Evolutionary conservation across 2,329 filamentous ascomycete species (phyloP).

Genomic region (Proliferodiscus dingleyae): DNA sequence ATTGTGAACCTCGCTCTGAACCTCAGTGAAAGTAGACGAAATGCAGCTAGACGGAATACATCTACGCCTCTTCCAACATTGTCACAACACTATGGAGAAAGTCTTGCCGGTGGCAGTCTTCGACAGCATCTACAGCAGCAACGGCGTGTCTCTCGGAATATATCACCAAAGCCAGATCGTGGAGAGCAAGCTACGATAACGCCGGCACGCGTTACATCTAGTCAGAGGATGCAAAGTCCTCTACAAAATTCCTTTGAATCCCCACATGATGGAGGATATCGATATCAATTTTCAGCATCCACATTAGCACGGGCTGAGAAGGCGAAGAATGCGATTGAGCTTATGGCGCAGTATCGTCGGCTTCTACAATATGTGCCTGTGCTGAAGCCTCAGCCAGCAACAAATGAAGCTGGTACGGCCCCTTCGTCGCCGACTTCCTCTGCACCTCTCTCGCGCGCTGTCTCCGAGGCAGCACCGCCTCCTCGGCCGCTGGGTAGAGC

Average conservation of each 20-base stretch:
- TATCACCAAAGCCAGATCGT: conserved; percentile 52
- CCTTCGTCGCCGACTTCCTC: conserved; percentile 11
- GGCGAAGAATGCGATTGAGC: conserved; percentile 78
- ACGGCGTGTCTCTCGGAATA: conserved; percentile 54
- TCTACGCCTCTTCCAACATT: conserved; percentile 43
- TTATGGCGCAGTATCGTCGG: conserved; percentile 78
- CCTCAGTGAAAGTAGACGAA: conserved; percentile 73
- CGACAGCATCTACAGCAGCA: conserved; percentile 69
- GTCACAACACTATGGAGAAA: conserved; percentile 38
- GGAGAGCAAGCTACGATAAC: conserved; percentile 24
- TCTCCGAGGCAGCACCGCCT: conserved; percentile 30
- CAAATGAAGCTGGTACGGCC: conserved; percentile 34
- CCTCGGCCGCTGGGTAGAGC: conserved; percentile 50
- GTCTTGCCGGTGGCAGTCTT: conserved; percentile 52
- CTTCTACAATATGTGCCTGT: conserved; percentile 76
- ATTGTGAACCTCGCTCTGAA: conserved; percentile 91
- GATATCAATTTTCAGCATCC: conserved; percentile 69
- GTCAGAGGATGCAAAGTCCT: conserved; percentile 39
- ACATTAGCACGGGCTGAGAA: conserved; percentile 80
- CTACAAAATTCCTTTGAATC: conserved; percentile 45
- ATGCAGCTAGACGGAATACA: conserved; percentile 54
- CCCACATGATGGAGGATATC: conserved; percentile 42
- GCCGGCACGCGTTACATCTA: conserved; percentile 39
- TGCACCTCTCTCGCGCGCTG: conserved; percentile 34
- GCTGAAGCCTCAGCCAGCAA: conserved; percentile 47